Evolutionary conservation across 768 basidiomycete species (phyloP).

Genomic region (Rossbeevera mucosa): DNA sequence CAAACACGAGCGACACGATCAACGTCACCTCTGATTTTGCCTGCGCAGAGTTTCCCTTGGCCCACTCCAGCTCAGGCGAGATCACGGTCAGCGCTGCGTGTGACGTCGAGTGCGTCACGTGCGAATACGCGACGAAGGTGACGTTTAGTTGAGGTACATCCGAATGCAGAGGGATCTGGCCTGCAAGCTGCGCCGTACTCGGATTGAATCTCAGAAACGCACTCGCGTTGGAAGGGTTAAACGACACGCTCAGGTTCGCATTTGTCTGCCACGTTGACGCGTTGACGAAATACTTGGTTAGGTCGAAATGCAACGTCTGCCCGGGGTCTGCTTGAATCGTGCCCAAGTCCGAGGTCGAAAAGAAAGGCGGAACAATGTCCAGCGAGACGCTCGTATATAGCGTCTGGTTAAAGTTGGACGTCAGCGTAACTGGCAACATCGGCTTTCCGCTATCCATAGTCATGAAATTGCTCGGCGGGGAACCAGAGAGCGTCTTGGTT

Average conservation of each 20-base stretch:
- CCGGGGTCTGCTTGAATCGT: slow-evolving; percentile 52
- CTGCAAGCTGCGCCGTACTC: slow-evolving; percentile 42
- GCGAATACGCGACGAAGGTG: slow-evolving; percentile 67
- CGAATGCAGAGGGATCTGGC: slow-evolving; percentile 50
- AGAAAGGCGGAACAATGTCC: slow-evolving; percentile 68
- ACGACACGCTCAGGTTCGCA: slow-evolving; percentile 51
- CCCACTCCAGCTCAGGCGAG: slow-evolving; percentile 37
- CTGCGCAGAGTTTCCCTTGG: slow-evolving; percentile 35
- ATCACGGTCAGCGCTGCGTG: slow-evolving; percentile 54
- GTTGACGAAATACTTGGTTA: slow-evolving; percentile 56
- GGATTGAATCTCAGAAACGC: slow-evolving; percentile 54
- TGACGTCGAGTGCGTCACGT: slow-evolving; percentile 63
- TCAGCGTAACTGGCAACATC: slow-evolving; percentile 57
- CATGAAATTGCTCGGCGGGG: slow-evolving; percentile 45
- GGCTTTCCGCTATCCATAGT: slow-evolving; percentile 30
- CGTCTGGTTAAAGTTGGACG: slow-evolving; percentile 62
- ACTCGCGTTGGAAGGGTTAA: slow-evolving; percentile 45
- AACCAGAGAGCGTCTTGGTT: slow-evolving; percentile 59
- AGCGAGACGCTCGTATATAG: slow-evolving; percentile 60
- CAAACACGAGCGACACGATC: slow-evolving; percentile 59
- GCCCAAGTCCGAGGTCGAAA: slow-evolving; percentile 54
- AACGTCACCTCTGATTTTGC: slow-evolving; percentile 50
- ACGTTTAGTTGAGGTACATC: slow-evolving; percentile 40
- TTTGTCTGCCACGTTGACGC: slow-evolving; percentile 35
- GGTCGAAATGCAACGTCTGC: slow-evolving; percentile 46